These are phyloP conservation scores for Fusarium sp. DNA, from an alignment of 2,329 filamentous ascomycete genomes.

Conservation along the genomic window DNA sequence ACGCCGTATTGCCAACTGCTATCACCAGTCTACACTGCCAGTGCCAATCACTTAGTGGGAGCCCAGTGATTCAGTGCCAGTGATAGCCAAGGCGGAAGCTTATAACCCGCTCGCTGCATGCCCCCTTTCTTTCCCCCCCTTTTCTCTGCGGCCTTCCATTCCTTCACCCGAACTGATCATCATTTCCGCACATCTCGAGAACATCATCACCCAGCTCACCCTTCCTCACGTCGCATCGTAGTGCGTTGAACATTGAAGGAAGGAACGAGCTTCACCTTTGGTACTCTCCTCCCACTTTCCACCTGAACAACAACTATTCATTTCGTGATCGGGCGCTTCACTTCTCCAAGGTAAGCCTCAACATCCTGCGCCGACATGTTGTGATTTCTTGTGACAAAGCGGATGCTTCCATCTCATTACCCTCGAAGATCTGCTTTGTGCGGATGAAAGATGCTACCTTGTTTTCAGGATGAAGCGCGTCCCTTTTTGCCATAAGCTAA, in stretches of 20 bases:
- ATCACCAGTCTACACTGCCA: slow-evolving; percentile 13
- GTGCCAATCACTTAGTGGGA: slow-evolving; percentile 11
- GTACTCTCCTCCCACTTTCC: background rate
- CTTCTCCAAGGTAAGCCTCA: slow-evolving; percentile 25
- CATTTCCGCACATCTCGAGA: slow-evolving; percentile 6
- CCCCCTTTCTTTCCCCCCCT: background rate
- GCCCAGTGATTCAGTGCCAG: slow-evolving; percentile 6
- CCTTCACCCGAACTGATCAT: background rate
- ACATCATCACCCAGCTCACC: background rate
- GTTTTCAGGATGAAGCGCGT: background rate
- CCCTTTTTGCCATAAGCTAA: slow-evolving; percentile 22
- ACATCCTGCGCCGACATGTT: background rate
- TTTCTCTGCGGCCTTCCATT: background rate
- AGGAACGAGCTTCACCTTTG: slow-evolving; percentile 15
- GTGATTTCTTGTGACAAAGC: background rate
- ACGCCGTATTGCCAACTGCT: background rate
- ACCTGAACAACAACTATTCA: background rate
- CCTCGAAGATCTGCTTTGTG: background rate
- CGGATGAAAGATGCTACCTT: background rate
- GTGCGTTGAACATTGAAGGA: slow-evolving; percentile 17
- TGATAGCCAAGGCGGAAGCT: background rate
- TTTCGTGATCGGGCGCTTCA: slow-evolving; percentile 2
- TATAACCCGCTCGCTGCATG: slow-evolving; percentile 1
- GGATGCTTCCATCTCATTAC: background rate
- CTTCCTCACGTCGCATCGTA: slow-evolving; percentile 11